These are phyloP conservation scores for Pseudogymnoascus sp. DNA, from an alignment of 2,329 filamentous ascomycete genomes.

Conservation along the genomic window DNA sequence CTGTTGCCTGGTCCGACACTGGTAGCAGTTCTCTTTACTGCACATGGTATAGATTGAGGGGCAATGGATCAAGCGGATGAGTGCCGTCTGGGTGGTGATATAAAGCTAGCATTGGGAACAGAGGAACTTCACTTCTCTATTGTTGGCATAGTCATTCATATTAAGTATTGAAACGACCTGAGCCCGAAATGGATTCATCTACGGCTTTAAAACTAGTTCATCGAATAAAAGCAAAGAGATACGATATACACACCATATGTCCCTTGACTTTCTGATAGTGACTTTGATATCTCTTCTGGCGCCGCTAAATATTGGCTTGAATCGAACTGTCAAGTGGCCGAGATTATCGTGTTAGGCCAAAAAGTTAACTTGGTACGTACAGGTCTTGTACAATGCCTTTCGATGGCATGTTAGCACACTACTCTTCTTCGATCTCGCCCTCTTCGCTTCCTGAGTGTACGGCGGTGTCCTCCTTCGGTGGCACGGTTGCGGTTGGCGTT, in stretches of 20 bases:
- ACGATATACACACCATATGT: neutral
- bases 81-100: constrained; percentile 5
- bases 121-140: neutral
- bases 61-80: constrained; percentile 35
- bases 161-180: constrained; percentile 1
- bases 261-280: neutral
- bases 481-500: constrained; percentile 38
- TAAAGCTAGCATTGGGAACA: neutral
- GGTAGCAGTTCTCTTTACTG: constrained; percentile 20
- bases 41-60: constrained; percentile 36
- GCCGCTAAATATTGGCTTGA: neutral
- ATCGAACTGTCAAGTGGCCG: constrained; percentile 13
- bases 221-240: constrained; percentile 9
- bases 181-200: constrained; percentile 6
- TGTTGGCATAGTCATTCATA: constrained; percentile 8
- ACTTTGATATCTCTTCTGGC: neutral
- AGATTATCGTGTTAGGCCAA: constrained; percentile 28
- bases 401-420: neutral
- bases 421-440: constrained; percentile 83
- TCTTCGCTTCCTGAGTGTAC: constrained; percentile 78
- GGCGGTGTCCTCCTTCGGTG: constrained; percentile 39
- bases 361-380: constrained; percentile 28
- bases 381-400: constrained; percentile 14
- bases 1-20: constrained; percentile 56
- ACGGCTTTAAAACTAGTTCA: constrained; percentile 6